Percentiles rank a stretch among this genome's conserved stretches.
Evolutionary conservation across 2,329 filamentous ascomycete genomes (phyloP).

Genomic region (Colletotrichum magnum): DNA sequence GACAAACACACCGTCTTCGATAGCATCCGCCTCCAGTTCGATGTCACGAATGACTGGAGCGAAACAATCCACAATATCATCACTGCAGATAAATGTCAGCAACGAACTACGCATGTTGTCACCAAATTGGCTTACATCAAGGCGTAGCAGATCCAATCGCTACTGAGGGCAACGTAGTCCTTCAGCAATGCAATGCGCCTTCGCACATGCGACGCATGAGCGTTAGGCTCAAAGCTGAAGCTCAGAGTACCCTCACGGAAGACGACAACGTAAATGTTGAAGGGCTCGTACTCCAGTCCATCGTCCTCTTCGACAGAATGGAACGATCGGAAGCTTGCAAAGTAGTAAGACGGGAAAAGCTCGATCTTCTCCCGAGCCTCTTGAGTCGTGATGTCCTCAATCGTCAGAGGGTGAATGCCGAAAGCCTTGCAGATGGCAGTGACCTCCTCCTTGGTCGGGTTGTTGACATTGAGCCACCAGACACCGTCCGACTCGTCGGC

Average conservation of each 20-base stretch:
- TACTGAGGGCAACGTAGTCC: slow-evolving; percentile 94
- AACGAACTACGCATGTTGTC: neutral
- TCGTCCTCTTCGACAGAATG: slow-evolving; percentile 82
- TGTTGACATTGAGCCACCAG: slow-evolving; percentile 99
- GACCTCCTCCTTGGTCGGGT: slow-evolving; percentile 90
- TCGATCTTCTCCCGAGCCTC: slow-evolving; percentile 99
- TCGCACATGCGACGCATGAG: slow-evolving; percentile 89
- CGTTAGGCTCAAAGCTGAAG: slow-evolving; percentile 91
- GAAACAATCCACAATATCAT: slow-evolving; percentile 98
- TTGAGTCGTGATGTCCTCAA: slow-evolving; percentile 95
- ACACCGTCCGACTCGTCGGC: slow-evolving; percentile 80
- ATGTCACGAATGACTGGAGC: slow-evolving; percentile 90
- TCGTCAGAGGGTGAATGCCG: slow-evolving; percentile 93
- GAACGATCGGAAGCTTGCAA: slow-evolving; percentile 97
- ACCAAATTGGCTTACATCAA: slow-evolving; percentile 78
- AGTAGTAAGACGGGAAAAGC: slow-evolving; percentile 97
- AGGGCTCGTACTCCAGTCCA: slow-evolving; percentile 89
- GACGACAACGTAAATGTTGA: slow-evolving; percentile 97
- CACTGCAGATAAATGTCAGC: slow-evolving; percentile 64
- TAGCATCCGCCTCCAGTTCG: slow-evolving; percentile 89
- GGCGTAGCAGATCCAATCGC: slow-evolving; percentile 99
- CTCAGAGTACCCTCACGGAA: slow-evolving; percentile 96
- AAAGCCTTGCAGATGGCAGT: slow-evolving; percentile 93
- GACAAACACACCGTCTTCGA: slow-evolving; percentile 96
- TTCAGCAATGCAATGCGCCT: slow-evolving; percentile 93